A percentile compares a stretch with the other conserved stretches of the same genome.
These are phyloP conservation scores for Auricularia auricula-judae DNA, from an alignment of 768 basidiomycete species.

Conservation along the genomic window DNA sequence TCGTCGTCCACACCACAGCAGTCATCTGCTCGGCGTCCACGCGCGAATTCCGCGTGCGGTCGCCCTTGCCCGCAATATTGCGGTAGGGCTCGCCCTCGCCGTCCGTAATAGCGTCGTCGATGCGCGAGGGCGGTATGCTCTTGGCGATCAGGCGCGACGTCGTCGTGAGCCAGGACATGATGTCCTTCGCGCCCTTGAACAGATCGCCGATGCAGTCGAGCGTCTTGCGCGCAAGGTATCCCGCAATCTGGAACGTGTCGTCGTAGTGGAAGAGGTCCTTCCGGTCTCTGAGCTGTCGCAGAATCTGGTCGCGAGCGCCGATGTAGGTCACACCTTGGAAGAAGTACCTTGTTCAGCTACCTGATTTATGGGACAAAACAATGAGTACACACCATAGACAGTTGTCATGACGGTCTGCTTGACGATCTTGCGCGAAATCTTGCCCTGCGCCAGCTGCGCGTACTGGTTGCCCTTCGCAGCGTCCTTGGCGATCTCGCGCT, in stretches of 20 bases:
- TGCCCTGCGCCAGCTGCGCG: slow-evolving; percentile 59
- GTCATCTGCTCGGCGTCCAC: slow-evolving; percentile 88
- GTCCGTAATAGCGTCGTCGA: slow-evolving; percentile 32
- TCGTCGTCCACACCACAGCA: slow-evolving; percentile 91
- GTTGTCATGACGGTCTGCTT: slow-evolving; percentile 99
- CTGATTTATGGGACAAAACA: slow-evolving; percentile 5
- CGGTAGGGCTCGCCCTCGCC: slow-evolving; percentile 7
- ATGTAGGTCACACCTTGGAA: slow-evolving; percentile 61
- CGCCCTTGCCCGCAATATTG: background rate
- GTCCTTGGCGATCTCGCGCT: slow-evolving; percentile 50
- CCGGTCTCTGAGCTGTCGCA: slow-evolving; percentile 71
- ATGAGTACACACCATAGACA: slow-evolving; percentile 56
- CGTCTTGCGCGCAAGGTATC: slow-evolving; percentile 73
- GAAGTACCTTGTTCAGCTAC: too few relatives aligned
- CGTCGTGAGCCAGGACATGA: slow-evolving; percentile 83
- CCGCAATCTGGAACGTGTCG: slow-evolving; percentile 59
- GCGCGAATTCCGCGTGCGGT: slow-evolving; percentile 22
- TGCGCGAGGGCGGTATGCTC: slow-evolving; percentile 65
- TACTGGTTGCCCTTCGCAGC: slow-evolving; percentile 34
- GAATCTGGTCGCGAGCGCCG: slow-evolving; percentile 91
- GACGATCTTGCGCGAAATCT: slow-evolving; percentile 85
- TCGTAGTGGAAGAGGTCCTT: slow-evolving; percentile 55
- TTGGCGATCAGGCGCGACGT: slow-evolving; percentile 79
- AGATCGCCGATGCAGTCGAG: slow-evolving; percentile 81
- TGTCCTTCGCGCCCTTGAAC: slow-evolving; percentile 83